A percentile compares a stretch with the other conserved stretches of the same genome.
These are phyloP conservation scores for Sporothrix humicola DNA, from an alignment of 2,329 filamentous ascomycete genomes.

Conservation along the genomic window DNA sequence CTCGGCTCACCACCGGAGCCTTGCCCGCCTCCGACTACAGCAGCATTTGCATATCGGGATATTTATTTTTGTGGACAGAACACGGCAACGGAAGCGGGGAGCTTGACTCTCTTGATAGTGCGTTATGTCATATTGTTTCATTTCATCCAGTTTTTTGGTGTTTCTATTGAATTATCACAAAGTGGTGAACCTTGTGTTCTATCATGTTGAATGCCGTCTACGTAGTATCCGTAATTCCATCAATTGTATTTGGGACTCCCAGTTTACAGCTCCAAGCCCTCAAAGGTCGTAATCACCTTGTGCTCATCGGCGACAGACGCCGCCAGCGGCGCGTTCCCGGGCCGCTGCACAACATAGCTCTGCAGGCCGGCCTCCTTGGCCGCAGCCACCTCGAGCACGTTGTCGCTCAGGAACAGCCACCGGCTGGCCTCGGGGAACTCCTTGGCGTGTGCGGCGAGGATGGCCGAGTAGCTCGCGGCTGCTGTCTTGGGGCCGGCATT, in stretches of 20 bases:
- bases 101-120: background rate
- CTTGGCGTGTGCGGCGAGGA: constrained; percentile 49
- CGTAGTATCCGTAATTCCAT: background rate
- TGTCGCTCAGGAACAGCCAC: constrained; percentile 84
- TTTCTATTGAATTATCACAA: background rate
- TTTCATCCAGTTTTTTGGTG: background rate
- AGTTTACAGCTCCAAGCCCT: constrained; percentile 38
- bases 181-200: constrained; percentile 11
- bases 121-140: constrained; percentile 18
- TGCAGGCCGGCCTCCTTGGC: constrained; percentile 68
- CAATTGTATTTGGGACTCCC: background rate
- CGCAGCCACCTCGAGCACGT: constrained; percentile 70
- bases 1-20: background rate
- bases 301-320: constrained; percentile 45
- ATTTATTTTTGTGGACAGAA: too few species aligned
- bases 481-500: constrained; percentile 79
- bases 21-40: constrained; percentile 11
- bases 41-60: background rate
- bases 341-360: constrained; percentile 66
- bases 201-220: constrained; percentile 18
- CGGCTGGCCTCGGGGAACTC: constrained; percentile 54
- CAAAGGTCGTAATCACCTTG: constrained; percentile 45
- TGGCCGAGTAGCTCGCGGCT: constrained; percentile 68
- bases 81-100: background rate
- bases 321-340: constrained; percentile 71